Percentiles rank a stretch among this genome's conserved stretches.
Evolutionary conservation across 2,329 filamentous ascomycete genomes (phyloP).

Genomic region (Calonectria naviculata): DNA sequence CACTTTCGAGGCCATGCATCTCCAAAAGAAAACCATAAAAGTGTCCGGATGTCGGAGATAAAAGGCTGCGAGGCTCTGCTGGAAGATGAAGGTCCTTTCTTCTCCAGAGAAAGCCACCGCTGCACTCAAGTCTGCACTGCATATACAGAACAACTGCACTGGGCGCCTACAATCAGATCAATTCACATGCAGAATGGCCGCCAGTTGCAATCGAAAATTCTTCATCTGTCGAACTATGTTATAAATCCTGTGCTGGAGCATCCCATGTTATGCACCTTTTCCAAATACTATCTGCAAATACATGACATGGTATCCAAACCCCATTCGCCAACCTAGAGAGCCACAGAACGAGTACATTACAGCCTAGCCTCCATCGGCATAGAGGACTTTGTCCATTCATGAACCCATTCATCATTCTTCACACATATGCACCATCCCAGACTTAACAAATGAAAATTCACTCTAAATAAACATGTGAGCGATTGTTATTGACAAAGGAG

Average conservation of each 20-base stretch:
- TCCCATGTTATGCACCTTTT: slow-evolving; percentile 30
- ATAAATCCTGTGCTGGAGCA: slow-evolving; percentile 24
- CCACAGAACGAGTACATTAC: slow-evolving; percentile 18
- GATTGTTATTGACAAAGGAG: slow-evolving; percentile 34
- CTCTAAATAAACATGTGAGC: slow-evolving; percentile 25
- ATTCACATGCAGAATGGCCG: neutral
- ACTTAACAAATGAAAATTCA: slow-evolving; percentile 18
- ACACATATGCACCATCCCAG: slow-evolving; percentile 10
- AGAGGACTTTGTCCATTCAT: slow-evolving; percentile 33
- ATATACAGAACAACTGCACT: too few relatives aligned
- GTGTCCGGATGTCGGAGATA: too few relatives aligned
- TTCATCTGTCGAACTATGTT: slow-evolving; percentile 12
- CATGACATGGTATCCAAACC: slow-evolving; percentile 35
- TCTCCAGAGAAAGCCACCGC: too few relatives aligned
- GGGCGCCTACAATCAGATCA: neutral
- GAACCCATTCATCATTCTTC: slow-evolving; percentile 25
- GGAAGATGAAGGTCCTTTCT: too few relatives aligned
- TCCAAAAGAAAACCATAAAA: too few relatives aligned
- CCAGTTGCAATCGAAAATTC: neutral
- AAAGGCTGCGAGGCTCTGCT: too few relatives aligned
- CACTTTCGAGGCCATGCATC: too few relatives aligned
- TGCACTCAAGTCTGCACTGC: too few relatives aligned
- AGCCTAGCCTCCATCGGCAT: slow-evolving; percentile 24
- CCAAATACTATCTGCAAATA: slow-evolving; percentile 34
- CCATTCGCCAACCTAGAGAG: slow-evolving; percentile 35